Conservation (phyloP, 306 rosid species). For the Cucumis cinereus region DNA sequence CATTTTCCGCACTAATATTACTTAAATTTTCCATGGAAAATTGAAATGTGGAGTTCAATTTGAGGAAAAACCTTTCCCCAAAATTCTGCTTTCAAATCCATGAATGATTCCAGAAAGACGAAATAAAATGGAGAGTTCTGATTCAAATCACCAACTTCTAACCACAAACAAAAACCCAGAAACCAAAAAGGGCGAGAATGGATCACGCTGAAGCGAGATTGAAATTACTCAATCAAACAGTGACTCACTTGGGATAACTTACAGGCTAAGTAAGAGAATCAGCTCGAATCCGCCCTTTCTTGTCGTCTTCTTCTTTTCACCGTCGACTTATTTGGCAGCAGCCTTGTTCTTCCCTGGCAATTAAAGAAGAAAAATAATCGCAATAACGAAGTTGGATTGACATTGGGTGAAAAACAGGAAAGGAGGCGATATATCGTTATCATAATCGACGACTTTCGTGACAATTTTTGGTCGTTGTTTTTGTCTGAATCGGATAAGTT, state of each 20-base stretch:
- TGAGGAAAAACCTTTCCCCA: too few relatives aligned
- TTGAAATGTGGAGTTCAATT: too few relatives aligned
- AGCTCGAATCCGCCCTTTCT: background rate
- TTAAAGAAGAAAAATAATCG: background rate
- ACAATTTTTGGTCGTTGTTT: background rate
- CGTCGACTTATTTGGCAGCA: background rate
- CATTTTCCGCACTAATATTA: too few relatives aligned
- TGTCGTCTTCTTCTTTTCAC: background rate
- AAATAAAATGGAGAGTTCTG: too few relatives aligned
- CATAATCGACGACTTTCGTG: background rate
- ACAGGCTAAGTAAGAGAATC: background rate
- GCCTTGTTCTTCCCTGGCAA: background rate
- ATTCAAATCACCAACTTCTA: too few relatives aligned
- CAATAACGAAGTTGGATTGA: background rate
- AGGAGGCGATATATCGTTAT: background rate
- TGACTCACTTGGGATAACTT: background rate
- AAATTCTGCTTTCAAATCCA: too few relatives aligned
- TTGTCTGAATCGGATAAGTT: background rate
- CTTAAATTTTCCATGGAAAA: too few relatives aligned
- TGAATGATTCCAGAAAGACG: too few relatives aligned
- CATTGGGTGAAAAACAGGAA: background rate
- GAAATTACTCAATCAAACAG: background rate
- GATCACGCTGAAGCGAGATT: too few relatives aligned
- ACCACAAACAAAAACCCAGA: too few relatives aligned
- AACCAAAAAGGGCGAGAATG: too few relatives aligned